Evolutionary conservation across 257 asterid species (phyloP), one percentile per base, ranked within the genome.

Genomic region (Linaria vulgaris): DNA sequence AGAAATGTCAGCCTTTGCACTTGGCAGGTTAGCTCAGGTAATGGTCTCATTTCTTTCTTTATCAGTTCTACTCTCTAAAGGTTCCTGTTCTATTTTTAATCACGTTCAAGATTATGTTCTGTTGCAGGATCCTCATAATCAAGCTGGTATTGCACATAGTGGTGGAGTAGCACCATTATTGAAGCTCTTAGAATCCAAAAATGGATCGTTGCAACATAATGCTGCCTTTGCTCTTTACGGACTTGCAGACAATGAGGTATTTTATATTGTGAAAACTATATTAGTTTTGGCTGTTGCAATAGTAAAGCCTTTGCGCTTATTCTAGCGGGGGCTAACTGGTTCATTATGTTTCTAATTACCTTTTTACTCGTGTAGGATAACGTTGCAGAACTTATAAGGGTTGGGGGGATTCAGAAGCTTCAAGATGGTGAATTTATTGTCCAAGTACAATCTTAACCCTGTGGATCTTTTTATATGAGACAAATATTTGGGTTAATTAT

Each of bases 221-320:
- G 95, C 99, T 74, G 99, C 99, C 54, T 94, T 94, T 79, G 96
- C 99, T 63, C 95, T 94, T 56, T 94, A 90, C 50, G 99, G 99
- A 51, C 99, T 94, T 74, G 96, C 99, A 23, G 99, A 94, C 75
- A 94, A 94, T 67, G 99, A 94, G 95, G 99, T 88, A 69, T 30
- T 65, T 46, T 31, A 46, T 39, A 61, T 21, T 63, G 41, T 62
- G n/a, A n/a, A 54, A 46, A 46, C 46, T 30, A 66, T 45, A 16
- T 24, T 41, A 19, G 27, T 63, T 7, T 48, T 56, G 38, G 56
- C 46, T 30, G 22, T 49, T 56, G 15, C 49, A 24, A 37, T 48
- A 8, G 0, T 50, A 34, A 19, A 61, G 13, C 31, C 30, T 67
- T 53, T 47, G 19, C 56, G 0, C 56, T 34, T 49, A 52, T 44